These are phyloP conservation scores for Plasmodium chabaudi DNA, from an alignment of 169 alveolate species.

Conservation along the genomic window DNA sequence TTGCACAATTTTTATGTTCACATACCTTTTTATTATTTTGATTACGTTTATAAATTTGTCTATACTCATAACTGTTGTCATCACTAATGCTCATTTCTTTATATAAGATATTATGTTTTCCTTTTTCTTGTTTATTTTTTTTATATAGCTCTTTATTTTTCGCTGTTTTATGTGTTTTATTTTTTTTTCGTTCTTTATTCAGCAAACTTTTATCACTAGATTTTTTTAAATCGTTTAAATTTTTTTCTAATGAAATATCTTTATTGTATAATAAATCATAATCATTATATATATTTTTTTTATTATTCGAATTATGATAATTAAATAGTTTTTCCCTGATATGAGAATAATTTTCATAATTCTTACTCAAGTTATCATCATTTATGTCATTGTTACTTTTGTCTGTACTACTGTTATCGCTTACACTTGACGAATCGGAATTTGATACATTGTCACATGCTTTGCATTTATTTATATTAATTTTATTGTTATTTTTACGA, in stretches of 20 bases:
- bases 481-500: not conserved
- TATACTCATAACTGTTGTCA: too few species aligned
- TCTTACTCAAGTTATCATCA: not conserved
- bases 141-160: too few species aligned
- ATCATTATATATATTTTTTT: slow-evolving; percentile 6
- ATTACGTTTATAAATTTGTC: too few species aligned
- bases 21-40: too few species aligned
- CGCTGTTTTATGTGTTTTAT: too few species aligned
- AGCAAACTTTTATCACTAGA: slow-evolving; percentile 5
- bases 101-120: too few species aligned
- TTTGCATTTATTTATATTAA: not conserved
- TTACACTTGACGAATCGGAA: slow-evolving; percentile 1
- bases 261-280: slow-evolving; percentile 29
- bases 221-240: slow-evolving; percentile 13
- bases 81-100: too few species aligned
- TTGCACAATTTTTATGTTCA: too few species aligned
- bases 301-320: slow-evolving; percentile 11
- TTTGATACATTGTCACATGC: not conserved
- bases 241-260: not conserved
- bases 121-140: too few species aligned
- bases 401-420: slow-evolving; percentile 5
- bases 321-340: slow-evolving; percentile 21
- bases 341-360: slow-evolving; percentile 33
- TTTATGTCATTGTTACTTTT: slow-evolving; percentile 27
- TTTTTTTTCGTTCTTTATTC: not conserved